phyloP scores from a whole-genome alignment of 192 early-diverging fungal genomes.

The Backusella macrospora region DNA sequence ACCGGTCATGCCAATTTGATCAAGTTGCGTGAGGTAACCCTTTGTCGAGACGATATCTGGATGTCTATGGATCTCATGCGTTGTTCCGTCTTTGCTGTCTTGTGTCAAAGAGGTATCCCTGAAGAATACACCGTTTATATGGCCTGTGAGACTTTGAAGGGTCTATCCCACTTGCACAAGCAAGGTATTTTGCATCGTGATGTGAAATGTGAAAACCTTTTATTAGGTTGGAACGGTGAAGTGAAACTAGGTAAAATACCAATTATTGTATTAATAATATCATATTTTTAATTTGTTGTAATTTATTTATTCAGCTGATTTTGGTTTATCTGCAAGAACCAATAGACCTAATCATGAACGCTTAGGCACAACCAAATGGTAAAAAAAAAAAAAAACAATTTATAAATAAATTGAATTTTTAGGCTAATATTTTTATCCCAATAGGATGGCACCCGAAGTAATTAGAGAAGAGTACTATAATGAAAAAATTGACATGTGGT shows the following conservation, averaged over 20 bases:
- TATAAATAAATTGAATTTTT: not conserved
- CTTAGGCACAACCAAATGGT: conserved; percentile 46
- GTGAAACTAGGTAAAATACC: conserved; percentile 45
- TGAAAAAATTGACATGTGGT: conserved; percentile 58
- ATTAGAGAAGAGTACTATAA: conserved; percentile 49
- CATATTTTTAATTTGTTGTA: not conserved
- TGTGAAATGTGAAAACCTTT: conserved; percentile 52
- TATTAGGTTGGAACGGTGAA: conserved; percentile 45
- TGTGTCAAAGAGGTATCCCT: conserved; percentile 45
- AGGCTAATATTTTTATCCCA: not conserved
- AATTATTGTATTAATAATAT: conserved; percentile 3
- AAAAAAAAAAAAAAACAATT: not conserved
- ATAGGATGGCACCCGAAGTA: conserved; percentile 57
- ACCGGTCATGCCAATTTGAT: conserved; percentile 41
- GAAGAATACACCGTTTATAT: conserved; percentile 47
- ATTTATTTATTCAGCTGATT: conserved; percentile 35
- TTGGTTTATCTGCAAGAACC: conserved; percentile 43
- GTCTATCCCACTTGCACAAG: conserved; percentile 40
- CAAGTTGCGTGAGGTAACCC: conserved; percentile 40
- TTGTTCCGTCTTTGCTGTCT: conserved; percentile 44
- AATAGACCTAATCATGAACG: conserved; percentile 39
- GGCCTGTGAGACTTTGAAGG: conserved; percentile 43
- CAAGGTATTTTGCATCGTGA: conserved; percentile 50
- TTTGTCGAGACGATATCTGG: conserved; percentile 43
- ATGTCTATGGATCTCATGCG: conserved; percentile 49